A percentile compares a stretch with the other conserved stretches of the same genome.
These are phyloP conservation scores for Jaminaea rosea DNA, from an alignment of 1,284 basidiomycete species.

Conservation along the genomic window DNA sequence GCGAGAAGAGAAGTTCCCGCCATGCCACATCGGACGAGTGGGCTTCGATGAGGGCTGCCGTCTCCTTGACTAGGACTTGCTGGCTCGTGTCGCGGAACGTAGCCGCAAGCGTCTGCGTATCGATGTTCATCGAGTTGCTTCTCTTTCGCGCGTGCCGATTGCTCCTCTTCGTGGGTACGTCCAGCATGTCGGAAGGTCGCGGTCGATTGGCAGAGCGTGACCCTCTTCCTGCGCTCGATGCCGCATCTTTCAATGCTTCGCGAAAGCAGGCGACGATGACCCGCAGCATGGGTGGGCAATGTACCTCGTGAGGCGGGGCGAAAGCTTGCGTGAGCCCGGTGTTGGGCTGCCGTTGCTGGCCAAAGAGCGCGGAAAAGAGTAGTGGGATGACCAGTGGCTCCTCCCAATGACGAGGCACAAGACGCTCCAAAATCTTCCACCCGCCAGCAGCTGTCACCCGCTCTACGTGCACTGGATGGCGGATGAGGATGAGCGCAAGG, in stretches of 20 bases:
- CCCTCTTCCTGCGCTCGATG: too few relatives aligned
- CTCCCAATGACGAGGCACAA: slow-evolving; percentile 64
- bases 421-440: slow-evolving; percentile 61
- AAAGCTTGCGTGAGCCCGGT: not conserved
- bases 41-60: slow-evolving; percentile 14
- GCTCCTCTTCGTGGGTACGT: not conserved
- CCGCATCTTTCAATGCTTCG: slow-evolving; percentile 14
- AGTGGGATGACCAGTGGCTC: slow-evolving; percentile 55
- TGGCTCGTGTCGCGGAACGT: slow-evolving; percentile 16
- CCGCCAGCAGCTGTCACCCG: slow-evolving; percentile 64
- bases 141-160: slow-evolving; percentile 17
- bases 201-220: not conserved
- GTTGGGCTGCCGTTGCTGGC: slow-evolving; percentile 53
- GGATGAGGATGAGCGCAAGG: slow-evolving; percentile 14
- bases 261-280: slow-evolving; percentile 28
- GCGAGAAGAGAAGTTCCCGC: slow-evolving; percentile 30
- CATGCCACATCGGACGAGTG: slow-evolving; percentile 12
- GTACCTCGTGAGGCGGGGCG: slow-evolving; percentile 5
- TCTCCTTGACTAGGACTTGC: slow-evolving; percentile 15
- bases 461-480: slow-evolving; percentile 11
- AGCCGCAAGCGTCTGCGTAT: slow-evolving; percentile 16
- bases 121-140: slow-evolving; percentile 27
- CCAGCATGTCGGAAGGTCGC: slow-evolving; percentile 13
- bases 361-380: slow-evolving; percentile 58
- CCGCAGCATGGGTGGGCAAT: slow-evolving; percentile 22